Evolutionary conservation across 352 stramenopile species (phyloP).

Genomic region (Pythium graminicola): DNA sequence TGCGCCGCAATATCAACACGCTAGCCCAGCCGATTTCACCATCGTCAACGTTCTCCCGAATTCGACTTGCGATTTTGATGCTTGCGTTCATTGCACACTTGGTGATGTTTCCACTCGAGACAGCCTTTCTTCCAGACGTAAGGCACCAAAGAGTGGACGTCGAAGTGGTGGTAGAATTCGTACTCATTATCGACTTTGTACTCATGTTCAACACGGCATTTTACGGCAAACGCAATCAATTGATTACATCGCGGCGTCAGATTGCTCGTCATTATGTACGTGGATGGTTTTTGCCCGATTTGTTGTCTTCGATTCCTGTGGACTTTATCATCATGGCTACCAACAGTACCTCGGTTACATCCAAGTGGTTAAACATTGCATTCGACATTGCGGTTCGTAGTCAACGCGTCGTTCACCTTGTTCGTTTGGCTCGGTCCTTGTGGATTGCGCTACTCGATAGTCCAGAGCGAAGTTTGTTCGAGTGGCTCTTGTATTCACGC

Average conservation of each 20-base stretch:
- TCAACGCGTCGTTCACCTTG: slow-evolving; percentile 25
- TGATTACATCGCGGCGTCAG: slow-evolving; percentile 28
- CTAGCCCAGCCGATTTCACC: slow-evolving; percentile 27
- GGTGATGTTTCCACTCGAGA: slow-evolving; percentile 30
- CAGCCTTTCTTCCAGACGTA: slow-evolving; percentile 23
- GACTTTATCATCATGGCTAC: not conserved
- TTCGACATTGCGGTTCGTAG: slow-evolving; percentile 4
- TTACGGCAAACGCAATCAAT: slow-evolving; percentile 25
- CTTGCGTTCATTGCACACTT: slow-evolving; percentile 26
- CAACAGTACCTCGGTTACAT: not conserved
- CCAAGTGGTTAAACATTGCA: not conserved
- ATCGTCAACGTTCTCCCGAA: slow-evolving; percentile 24
- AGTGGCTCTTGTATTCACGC: slow-evolving; percentile 43
- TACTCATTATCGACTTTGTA: slow-evolving; percentile 36
- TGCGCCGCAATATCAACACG: not conserved
- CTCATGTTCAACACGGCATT: slow-evolving; percentile 45
- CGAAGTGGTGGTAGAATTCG: slow-evolving; percentile 18
- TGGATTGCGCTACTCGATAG: slow-evolving; percentile 15
- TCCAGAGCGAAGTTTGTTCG: slow-evolving; percentile 18
- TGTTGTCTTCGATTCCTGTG: slow-evolving; percentile 12
- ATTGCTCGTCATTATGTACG: slow-evolving; percentile 36
- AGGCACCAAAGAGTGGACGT: not conserved
- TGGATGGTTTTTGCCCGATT: slow-evolving; percentile 20
- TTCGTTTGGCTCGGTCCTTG: slow-evolving; percentile 28
- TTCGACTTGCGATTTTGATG: slow-evolving; percentile 23